A percentile compares a stretch with the other conserved stretches of the same genome.
Evolutionary conservation across 352 stramenopile species (phyloP).

Genomic region (Phytophthora podocarpi): DNA sequence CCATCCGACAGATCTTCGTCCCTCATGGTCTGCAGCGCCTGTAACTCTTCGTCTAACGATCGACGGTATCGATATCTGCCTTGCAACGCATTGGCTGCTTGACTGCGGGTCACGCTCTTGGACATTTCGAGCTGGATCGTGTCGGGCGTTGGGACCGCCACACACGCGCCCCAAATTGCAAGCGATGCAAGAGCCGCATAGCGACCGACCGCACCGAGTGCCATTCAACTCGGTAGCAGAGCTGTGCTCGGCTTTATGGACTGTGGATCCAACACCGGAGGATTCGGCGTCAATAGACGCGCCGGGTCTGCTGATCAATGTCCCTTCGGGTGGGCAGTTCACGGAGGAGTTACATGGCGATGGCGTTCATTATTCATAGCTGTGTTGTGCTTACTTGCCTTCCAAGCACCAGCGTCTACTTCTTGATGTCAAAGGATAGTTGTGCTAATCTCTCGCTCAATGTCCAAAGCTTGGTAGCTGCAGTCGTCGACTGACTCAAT

Average conservation of each 20-base stretch:
- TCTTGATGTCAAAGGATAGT: constrained; percentile 32
- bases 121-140: constrained; percentile 56
- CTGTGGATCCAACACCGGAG: constrained; percentile 15
- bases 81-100: constrained; percentile 18
- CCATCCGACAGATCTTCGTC: not conserved
- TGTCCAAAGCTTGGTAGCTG: constrained; percentile 46
- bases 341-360: constrained; percentile 2
- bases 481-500: constrained; percentile 27
- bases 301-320: constrained; percentile 20
- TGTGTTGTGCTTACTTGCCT: too few species aligned
- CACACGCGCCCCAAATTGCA: not conserved
- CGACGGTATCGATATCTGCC: constrained; percentile 21
- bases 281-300: constrained; percentile 17
- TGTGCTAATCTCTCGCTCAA: constrained; percentile 47
- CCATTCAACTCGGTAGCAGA: constrained; percentile 20
- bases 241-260: not conserved
- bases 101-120: constrained; percentile 24
- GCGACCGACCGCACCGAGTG: constrained; percentile 1
- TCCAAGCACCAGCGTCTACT: constrained; percentile 15
- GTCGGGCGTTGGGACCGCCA: constrained; percentile 9
- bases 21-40: constrained; percentile 1
- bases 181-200: constrained; percentile 24
- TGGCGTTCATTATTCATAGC: constrained; percentile 7
- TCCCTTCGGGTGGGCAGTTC: constrained; percentile 10
- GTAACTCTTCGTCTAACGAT: constrained; percentile 11